Base-by-base conservation (phyloP, 1,284 basidiomycete species). In the Cystobasidium pallidum region DNA sequence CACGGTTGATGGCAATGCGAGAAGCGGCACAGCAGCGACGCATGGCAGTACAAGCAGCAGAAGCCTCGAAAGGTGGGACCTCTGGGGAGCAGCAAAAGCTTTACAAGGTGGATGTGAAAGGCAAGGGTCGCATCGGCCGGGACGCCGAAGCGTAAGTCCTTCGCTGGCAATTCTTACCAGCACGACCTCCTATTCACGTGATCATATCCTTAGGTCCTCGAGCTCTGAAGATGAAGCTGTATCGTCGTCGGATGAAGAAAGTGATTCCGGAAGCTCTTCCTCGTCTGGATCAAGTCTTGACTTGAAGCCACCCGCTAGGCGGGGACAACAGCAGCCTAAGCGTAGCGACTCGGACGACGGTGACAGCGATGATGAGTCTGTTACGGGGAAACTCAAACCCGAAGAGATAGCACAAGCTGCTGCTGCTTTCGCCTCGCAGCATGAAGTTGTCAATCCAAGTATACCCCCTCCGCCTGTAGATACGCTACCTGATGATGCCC, bases 401-500 rank as follows among this genome's bases (percentile, higher is more conserved):
- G 52, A 66, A 66, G 64, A 54, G 34, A 66, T 57, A 19, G 51
- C 49, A 21, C 28, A 34, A 34, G 62, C 76, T 2, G 72, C 75
- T 1, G 77, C 74, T 0, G 78, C 79, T 1, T 80, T 82, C 3
- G 76, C 79, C 21, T 81, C 81, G 24, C 78, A 79, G 24, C 82
- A 84, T 73, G 79, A 82, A 64, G 73, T 81, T 0, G 76, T 79
- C 43, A 79, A 81, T 21, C 58, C 47, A 30, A 79, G 82, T 6
- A 80, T 82, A 1, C 74, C 83, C 10, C 78, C 79, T 17, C 75
- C 81, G 21, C 81, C 83, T 34, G 81, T 84, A 52, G 80, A 75
- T 30, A 75, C 73, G 39, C 65, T 83, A 0, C 79, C 84, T 11
- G 83, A 86, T 30, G 89, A 89, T 75, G 77, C 79, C 1, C 74